Percentiles rank a stretch among this genome's conserved stretches.
These are phyloP conservation scores for Amauroascus verrucosus DNA, from an alignment of 2,329 filamentous ascomycete genomes.

Conservation along the genomic window DNA sequence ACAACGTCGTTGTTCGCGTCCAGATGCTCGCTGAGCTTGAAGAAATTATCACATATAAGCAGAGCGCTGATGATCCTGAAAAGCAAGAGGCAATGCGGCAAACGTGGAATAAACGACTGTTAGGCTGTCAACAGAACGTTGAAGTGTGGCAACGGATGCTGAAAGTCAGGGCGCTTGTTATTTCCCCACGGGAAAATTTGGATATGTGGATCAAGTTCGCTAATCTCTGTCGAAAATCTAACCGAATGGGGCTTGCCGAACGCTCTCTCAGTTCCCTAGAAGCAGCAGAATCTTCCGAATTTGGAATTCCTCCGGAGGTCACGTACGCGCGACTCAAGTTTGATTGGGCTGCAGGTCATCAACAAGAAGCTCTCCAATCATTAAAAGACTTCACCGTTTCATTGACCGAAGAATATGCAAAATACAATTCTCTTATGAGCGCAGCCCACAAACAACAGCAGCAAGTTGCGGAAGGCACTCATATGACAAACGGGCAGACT, in stretches of 20 bases:
- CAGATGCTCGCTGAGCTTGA: constrained; percentile 99
- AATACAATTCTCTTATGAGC: constrained; percentile 34
- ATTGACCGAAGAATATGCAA: constrained; percentile 49
- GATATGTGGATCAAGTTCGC: constrained; percentile 99
- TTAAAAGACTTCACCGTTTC: constrained; percentile 53
- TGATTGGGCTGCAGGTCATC: constrained; percentile 74
- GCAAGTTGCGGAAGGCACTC: constrained; percentile 35
- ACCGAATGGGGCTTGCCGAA: constrained; percentile 86
- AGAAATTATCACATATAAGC: constrained; percentile 96
- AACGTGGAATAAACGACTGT: constrained; percentile 91
- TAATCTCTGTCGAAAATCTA: constrained; percentile 93
- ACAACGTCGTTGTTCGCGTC: constrained; percentile 93
- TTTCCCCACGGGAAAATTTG: constrained; percentile 84
- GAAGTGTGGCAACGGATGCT: constrained; percentile 99
- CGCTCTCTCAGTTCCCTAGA: constrained; percentile 90
- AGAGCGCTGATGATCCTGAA: constrained; percentile 64
- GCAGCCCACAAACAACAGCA: constrained; percentile 26
- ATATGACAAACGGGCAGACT: constrained; percentile 38
- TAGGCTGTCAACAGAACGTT: constrained; percentile 91
- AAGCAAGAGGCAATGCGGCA: constrained; percentile 84
- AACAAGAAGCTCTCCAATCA: constrained; percentile 51
- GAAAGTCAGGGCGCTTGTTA: constrained; percentile 83
- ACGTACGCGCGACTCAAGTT: constrained; percentile 97
- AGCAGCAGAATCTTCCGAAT: constrained; percentile 46
- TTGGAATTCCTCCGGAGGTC: constrained; percentile 56